Percentiles rank a stretch among this genome's conserved stretches.
These are phyloP conservation scores for Exophiala calicioides DNA, from an alignment of 2,329 filamentous ascomycete species.

Conservation along the genomic window DNA sequence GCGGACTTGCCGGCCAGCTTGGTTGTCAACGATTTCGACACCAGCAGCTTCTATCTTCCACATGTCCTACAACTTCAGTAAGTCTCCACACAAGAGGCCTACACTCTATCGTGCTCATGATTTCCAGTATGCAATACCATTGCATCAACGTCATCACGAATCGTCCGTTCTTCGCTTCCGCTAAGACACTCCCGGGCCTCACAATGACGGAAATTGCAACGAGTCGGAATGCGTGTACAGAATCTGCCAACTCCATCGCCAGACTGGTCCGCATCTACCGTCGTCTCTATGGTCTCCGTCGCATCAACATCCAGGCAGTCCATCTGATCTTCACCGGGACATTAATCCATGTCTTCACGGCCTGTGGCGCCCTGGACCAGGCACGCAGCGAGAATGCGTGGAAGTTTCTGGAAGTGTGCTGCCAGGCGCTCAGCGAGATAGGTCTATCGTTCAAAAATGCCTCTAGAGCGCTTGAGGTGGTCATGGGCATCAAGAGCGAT, in stretches of 20 bases:
- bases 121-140: conserved; percentile 28
- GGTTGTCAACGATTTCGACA: conserved; percentile 14
- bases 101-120: background rate
- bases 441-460: conserved; percentile 27
- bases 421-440: conserved; percentile 26
- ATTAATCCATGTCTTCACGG: conserved; percentile 27
- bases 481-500: conserved; percentile 30
- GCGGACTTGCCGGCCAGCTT: conserved; percentile 14
- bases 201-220: conserved; percentile 8
- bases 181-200: conserved; percentile 16
- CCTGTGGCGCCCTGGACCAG: conserved; percentile 19
- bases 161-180: conserved; percentile 25
- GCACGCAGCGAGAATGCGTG: conserved; percentile 18
- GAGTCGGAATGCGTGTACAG: conserved; percentile 14
- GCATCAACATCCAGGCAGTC: conserved; percentile 28
- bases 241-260: conserved; percentile 17
- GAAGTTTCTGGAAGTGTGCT: conserved; percentile 26
- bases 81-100: background rate
- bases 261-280: conserved; percentile 22
- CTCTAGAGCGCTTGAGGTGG: conserved; percentile 25
- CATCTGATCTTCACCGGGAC: conserved; percentile 29
- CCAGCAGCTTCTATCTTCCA: conserved; percentile 13
- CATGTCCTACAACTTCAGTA: conserved; percentile 26
- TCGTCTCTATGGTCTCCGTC: conserved; percentile 19
- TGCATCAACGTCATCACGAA: conserved; percentile 24